Conservation (phyloP, 2,329 filamentous ascomycete species). For the Xylariaceae sp. region DNA sequence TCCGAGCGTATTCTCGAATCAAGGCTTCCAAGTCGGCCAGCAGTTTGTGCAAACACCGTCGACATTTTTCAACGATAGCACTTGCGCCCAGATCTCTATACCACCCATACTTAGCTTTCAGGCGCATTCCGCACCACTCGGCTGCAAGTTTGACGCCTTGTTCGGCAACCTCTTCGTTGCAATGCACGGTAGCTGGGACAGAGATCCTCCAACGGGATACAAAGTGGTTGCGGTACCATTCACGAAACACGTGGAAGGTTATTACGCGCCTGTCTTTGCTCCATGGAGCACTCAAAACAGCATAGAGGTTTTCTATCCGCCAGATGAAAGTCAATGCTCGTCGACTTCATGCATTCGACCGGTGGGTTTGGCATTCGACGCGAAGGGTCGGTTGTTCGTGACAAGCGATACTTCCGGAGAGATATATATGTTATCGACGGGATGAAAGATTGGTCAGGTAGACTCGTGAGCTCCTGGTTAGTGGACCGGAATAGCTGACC, state of each 20-base stretch:
- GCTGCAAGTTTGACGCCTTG: conserved; percentile 59
- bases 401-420: conserved; percentile 54
- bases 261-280: conserved; percentile 28
- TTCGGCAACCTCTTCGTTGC: conserved; percentile 57
- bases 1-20: conserved; percentile 36
- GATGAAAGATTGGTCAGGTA: background rate
- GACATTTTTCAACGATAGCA: conserved; percentile 26
- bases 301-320: conserved; percentile 49
- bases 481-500: background rate
- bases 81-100: conserved; percentile 20
- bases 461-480: background rate
- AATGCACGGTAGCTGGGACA: conserved; percentile 59
- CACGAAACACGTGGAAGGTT: conserved; percentile 26
- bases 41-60: conserved; percentile 32
- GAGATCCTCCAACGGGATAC: conserved; percentile 35
- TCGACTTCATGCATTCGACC: conserved; percentile 50
- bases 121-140: conserved; percentile 62
- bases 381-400: conserved; percentile 50
- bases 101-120: conserved; percentile 48
- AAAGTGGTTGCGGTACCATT: conserved; percentile 37
- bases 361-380: conserved; percentile 43
- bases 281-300: conserved; percentile 39
- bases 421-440: conserved; percentile 26
- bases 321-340: conserved; percentile 42
- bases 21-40: conserved; percentile 30